A percentile compares a stretch with the other conserved stretches of the same genome.
phyloP scores from a whole-genome alignment of 2,329 filamentous ascomycete genomes.

The Ploettnerulaceae sp. region DNA sequence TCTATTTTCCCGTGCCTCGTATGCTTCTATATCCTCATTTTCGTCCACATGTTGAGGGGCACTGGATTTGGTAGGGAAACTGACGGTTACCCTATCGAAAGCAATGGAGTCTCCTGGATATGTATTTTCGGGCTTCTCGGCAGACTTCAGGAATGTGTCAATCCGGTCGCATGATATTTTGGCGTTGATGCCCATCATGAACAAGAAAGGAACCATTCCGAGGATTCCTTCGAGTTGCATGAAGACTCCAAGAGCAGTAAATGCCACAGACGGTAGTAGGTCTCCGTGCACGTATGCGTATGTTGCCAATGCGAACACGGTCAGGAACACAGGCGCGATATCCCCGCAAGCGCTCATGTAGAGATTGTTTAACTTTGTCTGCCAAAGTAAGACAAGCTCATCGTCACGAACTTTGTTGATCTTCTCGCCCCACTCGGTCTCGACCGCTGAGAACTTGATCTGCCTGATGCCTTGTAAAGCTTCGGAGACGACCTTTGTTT shows the following conservation, averaged over 20 bases:
- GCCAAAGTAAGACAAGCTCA: constrained; percentile 62
- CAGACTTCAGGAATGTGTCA: constrained; percentile 61
- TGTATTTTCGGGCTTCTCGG: constrained; percentile 53
- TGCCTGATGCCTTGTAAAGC: constrained; percentile 72
- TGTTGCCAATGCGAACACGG: constrained; percentile 62
- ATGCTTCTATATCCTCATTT: constrained; percentile 10
- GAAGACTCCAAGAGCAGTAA: constrained; percentile 71
- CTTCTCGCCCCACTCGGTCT: constrained; percentile 67
- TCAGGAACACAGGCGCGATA: constrained; percentile 64
- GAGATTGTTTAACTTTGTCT: constrained; percentile 23
- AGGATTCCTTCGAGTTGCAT: constrained; percentile 64
- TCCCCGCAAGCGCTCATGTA: constrained; percentile 48
- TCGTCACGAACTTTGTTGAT: constrained; percentile 58
- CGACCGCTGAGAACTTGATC: constrained; percentile 75
- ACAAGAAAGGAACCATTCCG: constrained; percentile 64
- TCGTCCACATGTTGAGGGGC: background rate
- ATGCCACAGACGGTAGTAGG: constrained; percentile 67
- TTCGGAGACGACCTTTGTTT: constrained; percentile 69
- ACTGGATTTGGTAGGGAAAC: constrained; percentile 44
- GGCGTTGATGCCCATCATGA: constrained; percentile 65
- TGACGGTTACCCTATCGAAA: constrained; percentile 62
- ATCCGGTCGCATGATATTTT: constrained; percentile 66
- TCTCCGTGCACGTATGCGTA: constrained; percentile 60
- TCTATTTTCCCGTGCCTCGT: constrained; percentile 40
- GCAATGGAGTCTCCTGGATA: constrained; percentile 52